Evolutionary conservation across 441 rosid species (phyloP), one percentile per base, ranked within the genome.

Genomic region (Corymbia calophylla): DNA sequence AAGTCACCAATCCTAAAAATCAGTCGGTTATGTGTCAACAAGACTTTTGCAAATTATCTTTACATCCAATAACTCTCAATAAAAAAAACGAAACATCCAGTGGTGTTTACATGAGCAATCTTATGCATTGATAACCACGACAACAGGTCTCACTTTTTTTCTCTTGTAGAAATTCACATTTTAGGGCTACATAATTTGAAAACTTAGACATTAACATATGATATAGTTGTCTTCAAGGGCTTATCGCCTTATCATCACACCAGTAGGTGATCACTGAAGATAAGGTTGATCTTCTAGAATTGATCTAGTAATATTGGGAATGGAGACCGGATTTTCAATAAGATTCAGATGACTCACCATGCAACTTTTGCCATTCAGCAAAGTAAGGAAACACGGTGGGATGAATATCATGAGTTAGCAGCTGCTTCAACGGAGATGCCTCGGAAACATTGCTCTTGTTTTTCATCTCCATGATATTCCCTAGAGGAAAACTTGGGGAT

Each of bases 381-480:
- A 96, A 98, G 93, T 94, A 95, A 81, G 99, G 99, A 92, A 96
- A 96, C 8, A 95, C 97, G 70, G 91, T 87, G 87, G 97, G 93
- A 91, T 98, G 99, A 88, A 98, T 96, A 91, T 98, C 96, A 90
- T 98, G 95, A 73, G 95, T 95, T 86, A 97, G 82, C 23, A 44
- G 84, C 10, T 77, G 84, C 84, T 77, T 77, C 53, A 27, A 44
- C 53, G 23, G 11, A 77, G 84, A 44, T 44, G 53, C 84, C 51
- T 77, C n/a, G 16, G 84, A 44, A 47, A 44, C 84, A 4, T 44
- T 77, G 12, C 84, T 44, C 53, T 87, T 93, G 88, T 88, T 95
- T 90, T 88, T 95, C 93, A 97, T 98, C 89, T 96, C 95, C 49
- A 70, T 64, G 80, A 95, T 91, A 89, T 95, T 97, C 82, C 99